phyloP scores from a whole-genome alignment of 768 basidiomycete species.

The Boletus insuetus region DNA sequence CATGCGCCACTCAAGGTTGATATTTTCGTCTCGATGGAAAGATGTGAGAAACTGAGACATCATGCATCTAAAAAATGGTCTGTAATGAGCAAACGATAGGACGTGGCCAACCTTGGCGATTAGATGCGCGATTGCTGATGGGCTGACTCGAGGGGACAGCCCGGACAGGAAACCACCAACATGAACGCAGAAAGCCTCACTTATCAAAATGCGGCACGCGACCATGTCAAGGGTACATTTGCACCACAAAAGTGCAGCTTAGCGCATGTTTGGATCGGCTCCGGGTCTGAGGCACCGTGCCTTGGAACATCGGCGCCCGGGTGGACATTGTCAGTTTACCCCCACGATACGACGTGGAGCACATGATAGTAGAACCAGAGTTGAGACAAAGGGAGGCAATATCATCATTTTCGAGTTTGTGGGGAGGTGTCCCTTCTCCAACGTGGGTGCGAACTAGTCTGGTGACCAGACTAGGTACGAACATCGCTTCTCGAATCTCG shows the following conservation, averaged over 20 bases:
- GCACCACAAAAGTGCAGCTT: no score
- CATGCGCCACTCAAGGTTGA: not conserved
- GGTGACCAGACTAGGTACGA: no score
- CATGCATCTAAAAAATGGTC: not conserved
- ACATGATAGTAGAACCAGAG: not conserved
- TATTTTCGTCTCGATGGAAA: not conserved
- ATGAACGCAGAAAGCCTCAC: conserved; percentile 1
- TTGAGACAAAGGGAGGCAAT: no score
- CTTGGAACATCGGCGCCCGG: no score
- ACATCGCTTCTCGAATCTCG: no score
- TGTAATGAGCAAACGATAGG: not conserved
- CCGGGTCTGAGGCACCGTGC: no score
- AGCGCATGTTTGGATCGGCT: no score
- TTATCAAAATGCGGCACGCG: not conserved
- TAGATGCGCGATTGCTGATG: not conserved
- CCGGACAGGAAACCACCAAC: not conserved
- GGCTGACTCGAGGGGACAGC: not conserved
- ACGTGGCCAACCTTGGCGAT: not conserved
- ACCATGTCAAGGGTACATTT: not conserved
- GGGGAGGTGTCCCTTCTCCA: no score
- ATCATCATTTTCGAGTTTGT: no score
- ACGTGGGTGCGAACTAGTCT: no score
- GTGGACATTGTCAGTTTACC: not conserved
- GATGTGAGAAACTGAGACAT: not conserved
- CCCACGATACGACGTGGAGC: not conserved